Percentiles rank a stretch among this genome's conserved stretches.
Conservation (phyloP, 176 grass and related monocot species). For the Luzula sylvatica region DNA sequence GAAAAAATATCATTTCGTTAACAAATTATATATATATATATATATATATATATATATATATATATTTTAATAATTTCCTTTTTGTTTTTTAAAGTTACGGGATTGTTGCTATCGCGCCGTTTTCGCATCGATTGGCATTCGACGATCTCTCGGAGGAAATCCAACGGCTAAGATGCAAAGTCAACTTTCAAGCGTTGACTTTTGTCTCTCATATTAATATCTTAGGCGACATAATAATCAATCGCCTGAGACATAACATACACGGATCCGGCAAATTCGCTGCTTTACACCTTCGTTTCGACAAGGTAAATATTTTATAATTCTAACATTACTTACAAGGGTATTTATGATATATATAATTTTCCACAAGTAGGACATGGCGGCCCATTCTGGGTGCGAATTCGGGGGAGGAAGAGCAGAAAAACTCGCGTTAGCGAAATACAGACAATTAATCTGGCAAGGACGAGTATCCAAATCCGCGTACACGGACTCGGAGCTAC, state of each 20-base stretch:
- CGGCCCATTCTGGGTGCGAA: constrained; percentile 86
- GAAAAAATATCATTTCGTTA: too few relatives aligned
- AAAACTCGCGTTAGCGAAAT: constrained; percentile 78
- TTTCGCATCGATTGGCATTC: constrained; percentile 89
- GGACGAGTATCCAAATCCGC: constrained; percentile 78
- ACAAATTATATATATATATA: too few relatives aligned
- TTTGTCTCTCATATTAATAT: constrained; percentile 70
- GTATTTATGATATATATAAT: background rate
- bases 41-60: too few relatives aligned
- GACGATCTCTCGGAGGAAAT: constrained; percentile 62
- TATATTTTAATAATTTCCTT: background rate
- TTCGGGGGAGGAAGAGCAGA: constrained; percentile 87
- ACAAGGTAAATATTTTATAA: constrained; percentile 35
- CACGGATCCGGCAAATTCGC: constrained; percentile 47
- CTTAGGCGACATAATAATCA: constrained; percentile 49
- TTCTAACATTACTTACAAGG: background rate
- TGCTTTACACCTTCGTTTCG: constrained; percentile 89
- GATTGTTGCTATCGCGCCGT: constrained; percentile 72
- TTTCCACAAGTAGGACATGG: constrained; percentile 69
- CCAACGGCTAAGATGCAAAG: constrained; percentile 69
- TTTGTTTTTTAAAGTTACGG: constrained; percentile 55
- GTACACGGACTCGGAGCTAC: constrained; percentile 58
- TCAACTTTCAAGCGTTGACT: constrained; percentile 78
- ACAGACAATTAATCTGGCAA: constrained; percentile 93
- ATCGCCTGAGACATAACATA: constrained; percentile 45